phyloP scores from a whole-genome alignment of 2,329 filamentous ascomycete genomes.

The Diaporthe vexans region DNA sequence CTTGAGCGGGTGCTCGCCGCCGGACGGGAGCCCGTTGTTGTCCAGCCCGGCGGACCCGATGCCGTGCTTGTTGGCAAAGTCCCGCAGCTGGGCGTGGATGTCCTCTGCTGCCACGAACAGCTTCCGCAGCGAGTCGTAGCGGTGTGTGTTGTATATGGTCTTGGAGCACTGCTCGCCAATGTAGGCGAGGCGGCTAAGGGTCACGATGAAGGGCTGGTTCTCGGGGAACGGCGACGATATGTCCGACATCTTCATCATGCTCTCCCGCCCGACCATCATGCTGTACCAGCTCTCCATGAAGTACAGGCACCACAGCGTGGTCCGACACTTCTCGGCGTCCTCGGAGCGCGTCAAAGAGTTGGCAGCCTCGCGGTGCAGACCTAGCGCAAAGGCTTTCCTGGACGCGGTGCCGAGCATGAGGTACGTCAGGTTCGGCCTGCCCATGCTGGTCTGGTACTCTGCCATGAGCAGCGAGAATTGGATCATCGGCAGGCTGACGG shows the following conservation, averaged over 20 bases:
- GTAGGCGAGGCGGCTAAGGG: constrained; percentile 43
- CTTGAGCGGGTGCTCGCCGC: constrained; percentile 33
- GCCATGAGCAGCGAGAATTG: constrained; percentile 48
- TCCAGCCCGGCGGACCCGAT: constrained; percentile 42
- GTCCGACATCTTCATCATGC: constrained; percentile 44
- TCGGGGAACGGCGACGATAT: constrained; percentile 46
- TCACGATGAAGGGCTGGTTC: constrained; percentile 43
- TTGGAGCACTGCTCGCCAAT: constrained; percentile 42
- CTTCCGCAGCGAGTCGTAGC: constrained; percentile 47
- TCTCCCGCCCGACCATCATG: constrained; percentile 44
- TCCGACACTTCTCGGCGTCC: constrained; percentile 45
- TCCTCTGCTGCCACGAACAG: constrained; percentile 46
- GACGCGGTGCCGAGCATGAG: constrained; percentile 48
- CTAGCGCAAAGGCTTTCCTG: constrained; percentile 49
- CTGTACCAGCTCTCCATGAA: constrained; percentile 47
- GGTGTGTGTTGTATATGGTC: constrained; percentile 46
- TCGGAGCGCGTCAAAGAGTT: constrained; percentile 42
- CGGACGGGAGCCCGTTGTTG: not conserved
- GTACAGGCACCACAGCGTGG: constrained; percentile 50
- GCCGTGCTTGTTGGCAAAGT: constrained; percentile 44
- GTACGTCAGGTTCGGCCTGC: constrained; percentile 49
- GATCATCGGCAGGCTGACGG: constrained; percentile 50
- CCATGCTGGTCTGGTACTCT: constrained; percentile 49
- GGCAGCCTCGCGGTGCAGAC: constrained; percentile 47
- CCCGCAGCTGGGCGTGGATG: constrained; percentile 45